Evolutionary conservation across 768 basidiomycete species (phyloP).

Genomic region (Pleurotus eryngii): DNA sequence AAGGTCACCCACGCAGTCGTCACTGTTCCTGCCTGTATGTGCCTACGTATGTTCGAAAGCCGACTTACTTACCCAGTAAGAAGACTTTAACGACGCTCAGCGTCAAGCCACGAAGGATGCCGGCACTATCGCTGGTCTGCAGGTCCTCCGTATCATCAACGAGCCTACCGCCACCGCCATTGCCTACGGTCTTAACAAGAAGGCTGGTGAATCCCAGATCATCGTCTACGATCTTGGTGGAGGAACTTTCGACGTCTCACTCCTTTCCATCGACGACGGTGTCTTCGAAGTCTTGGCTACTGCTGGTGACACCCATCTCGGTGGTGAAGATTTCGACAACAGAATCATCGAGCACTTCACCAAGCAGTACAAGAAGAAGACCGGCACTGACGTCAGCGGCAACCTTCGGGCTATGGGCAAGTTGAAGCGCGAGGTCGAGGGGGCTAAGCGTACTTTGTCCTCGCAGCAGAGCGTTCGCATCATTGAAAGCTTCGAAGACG

Average conservation of each 20-base stretch:
- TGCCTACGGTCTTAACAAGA: conserved; percentile 98
- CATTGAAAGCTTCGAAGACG: conserved; percentile 93
- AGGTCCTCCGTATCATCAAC: conserved; percentile 96
- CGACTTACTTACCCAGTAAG: conserved; percentile 4
- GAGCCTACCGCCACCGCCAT: conserved; percentile 97
- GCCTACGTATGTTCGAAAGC: neutral
- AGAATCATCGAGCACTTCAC: conserved; percentile 86
- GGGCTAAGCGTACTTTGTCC: conserved; percentile 91
- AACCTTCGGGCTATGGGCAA: conserved; percentile 87
- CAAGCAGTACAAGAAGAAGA: conserved; percentile 91
- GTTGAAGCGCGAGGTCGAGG: conserved; percentile 91
- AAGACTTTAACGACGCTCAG: conserved; percentile 98
- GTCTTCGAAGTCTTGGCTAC: conserved; percentile 89
- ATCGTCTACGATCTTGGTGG: conserved; percentile 98
- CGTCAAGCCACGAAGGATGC: conserved; percentile 99
- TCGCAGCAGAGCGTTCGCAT: conserved; percentile 87
- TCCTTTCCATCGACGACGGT: conserved; percentile 91
- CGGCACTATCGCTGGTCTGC: conserved; percentile 90
- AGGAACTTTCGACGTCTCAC: conserved; percentile 98
- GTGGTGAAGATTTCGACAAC: conserved; percentile 96
- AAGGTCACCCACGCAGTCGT: conserved; percentile 97
- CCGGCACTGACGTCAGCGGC: conserved; percentile 74
- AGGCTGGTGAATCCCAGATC: conserved; percentile 89
- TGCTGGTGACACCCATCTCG: conserved; percentile 92
- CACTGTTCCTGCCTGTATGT: conserved; percentile 91